Evolutionary conservation across 805 yeast species (phyloP), one percentile per base, ranked within the genome.

Genomic region (Sugiyamaella mastotermitis): DNA sequence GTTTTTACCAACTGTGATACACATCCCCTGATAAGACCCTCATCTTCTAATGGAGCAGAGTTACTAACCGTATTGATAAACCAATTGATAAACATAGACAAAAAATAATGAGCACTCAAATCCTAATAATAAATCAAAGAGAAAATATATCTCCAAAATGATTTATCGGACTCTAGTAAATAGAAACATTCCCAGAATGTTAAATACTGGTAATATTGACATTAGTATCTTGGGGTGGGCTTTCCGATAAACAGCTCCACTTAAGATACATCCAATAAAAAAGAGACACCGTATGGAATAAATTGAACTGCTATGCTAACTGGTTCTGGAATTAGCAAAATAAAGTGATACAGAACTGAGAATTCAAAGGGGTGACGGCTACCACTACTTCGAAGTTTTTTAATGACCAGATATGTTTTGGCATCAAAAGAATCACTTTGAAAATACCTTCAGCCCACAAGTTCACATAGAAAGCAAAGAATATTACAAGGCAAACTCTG

Each of bases 21-120:
- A 3, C 65, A 44, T 1, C 68, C 72, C 4, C 61, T 40, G 2
- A 66, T 64, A 20, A 62, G 58, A 14, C 69, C 71, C 35, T 66
- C 70, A 8, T 62, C 41, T 37, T 63, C 61, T 5, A 48, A 30
- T 0, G 73, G 71, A 7, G 69, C 58, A 17, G 56, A 33, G 28
- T 53, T 29, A 42, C 55, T 50, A 5, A 65, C 46, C 3, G 60
- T 52, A 23, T 54, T 60, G 26, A 58, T 38, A 36, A 58, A n/a
- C n/a, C n/a, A n/a, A n/a, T n/a, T n/a, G n/a, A n/a, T n/a, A n/a
- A n/a, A n/a, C n/a, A n/a, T n/a, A n/a, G n/a, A n/a, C n/a, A 46
- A 61, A 64, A 42, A 55, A 66, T 2, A 58, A 36, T 27, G 63
- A 64, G 1, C 47, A 40, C 1, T 59, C 57, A 18, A 41, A 37